A percentile compares a stretch with the other conserved stretches of the same genome.
Evolutionary conservation across 2,329 filamentous ascomycete genomes (phyloP).

Genomic region (Dothideomycetidae sp.): DNA sequence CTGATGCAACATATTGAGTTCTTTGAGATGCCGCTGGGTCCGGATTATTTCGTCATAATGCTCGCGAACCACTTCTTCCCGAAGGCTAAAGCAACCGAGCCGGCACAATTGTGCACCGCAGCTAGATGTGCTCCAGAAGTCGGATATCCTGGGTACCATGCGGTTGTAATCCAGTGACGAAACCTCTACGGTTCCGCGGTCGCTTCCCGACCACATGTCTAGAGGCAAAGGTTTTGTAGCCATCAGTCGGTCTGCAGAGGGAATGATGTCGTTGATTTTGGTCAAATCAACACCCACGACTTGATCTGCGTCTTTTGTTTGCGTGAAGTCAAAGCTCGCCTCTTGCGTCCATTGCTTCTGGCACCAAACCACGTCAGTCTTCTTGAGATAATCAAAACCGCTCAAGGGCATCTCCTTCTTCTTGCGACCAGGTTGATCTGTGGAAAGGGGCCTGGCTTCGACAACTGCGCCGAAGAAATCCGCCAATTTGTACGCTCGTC

Average conservation of each 20-base stretch:
- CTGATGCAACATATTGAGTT: slow-evolving; percentile 11
- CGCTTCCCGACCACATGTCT: slow-evolving; percentile 4
- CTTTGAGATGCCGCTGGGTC: slow-evolving; percentile 10
- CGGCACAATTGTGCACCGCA: slow-evolving; percentile 10
- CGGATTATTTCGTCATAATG: slow-evolving; percentile 11
- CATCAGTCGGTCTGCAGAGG: slow-evolving; percentile 10
- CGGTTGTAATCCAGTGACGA: slow-evolving; percentile 8
- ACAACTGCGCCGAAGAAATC: slow-evolving; percentile 13
- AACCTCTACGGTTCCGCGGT: slow-evolving; percentile 2
- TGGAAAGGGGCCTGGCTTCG: slow-evolving; percentile 3
- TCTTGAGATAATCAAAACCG: slow-evolving; percentile 13
- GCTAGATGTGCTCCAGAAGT: slow-evolving; percentile 11
- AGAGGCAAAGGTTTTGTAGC: slow-evolving; percentile 4
- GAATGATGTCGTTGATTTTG: slow-evolving; percentile 9
- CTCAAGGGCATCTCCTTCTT: slow-evolving; percentile 12
- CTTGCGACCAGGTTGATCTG: slow-evolving; percentile 4
- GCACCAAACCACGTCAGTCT: slow-evolving; percentile 10
- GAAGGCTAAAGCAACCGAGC: slow-evolving; percentile 9
- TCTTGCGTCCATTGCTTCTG: slow-evolving; percentile 11
- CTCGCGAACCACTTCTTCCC: slow-evolving; percentile 10
- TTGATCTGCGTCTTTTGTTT: background rate
- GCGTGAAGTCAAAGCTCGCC: slow-evolving; percentile 2
- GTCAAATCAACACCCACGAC: slow-evolving; percentile 7
- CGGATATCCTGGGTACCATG: slow-evolving; percentile 5
- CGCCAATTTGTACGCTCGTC: slow-evolving; percentile 13